phyloP scores from a whole-genome alignment of 306 rosid genomes.

The Cyclanthera cordifolia region DNA sequence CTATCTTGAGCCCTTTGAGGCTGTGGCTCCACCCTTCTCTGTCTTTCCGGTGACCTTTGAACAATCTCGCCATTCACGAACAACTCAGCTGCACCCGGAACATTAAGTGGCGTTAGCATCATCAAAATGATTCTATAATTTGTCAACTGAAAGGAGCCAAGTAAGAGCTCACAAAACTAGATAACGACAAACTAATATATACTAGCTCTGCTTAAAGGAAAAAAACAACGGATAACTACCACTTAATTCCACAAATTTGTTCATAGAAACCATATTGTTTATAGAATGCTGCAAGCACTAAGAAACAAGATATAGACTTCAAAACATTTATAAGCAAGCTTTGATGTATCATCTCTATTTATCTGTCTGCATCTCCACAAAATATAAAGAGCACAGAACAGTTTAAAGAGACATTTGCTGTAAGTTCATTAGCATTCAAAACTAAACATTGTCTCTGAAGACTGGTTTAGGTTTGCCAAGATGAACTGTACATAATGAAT shows the following conservation, averaged over 20 bases:
- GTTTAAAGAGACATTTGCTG: conserved; percentile 35
- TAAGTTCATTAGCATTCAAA: conserved; percentile 31
- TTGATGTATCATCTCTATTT: conserved; percentile 34
- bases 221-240: neutral
- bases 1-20: conserved; percentile 75
- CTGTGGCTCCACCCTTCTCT: conserved; percentile 93
- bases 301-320: conserved; percentile 28
- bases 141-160: neutral
- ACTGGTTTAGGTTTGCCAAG: conserved; percentile 28
- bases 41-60: conserved; percentile 88
- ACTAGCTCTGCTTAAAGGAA: neutral
- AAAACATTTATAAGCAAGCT: neutral
- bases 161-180: neutral
- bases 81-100: conserved; percentile 62
- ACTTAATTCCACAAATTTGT: neutral
- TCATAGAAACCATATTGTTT: neutral
- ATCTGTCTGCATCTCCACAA: conserved; percentile 34
- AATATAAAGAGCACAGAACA: conserved; percentile 29
- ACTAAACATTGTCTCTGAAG: conserved; percentile 11
- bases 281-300: conserved; percentile 1
- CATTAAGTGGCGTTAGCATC: neutral
- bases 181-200: neutral
- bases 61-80: conserved; percentile 89
- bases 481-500: conserved; percentile 17
- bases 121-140: neutral